Evolutionary conservation across 2,329 filamentous ascomycete genomes (phyloP).

Genomic region (Penicillium glabrum): DNA sequence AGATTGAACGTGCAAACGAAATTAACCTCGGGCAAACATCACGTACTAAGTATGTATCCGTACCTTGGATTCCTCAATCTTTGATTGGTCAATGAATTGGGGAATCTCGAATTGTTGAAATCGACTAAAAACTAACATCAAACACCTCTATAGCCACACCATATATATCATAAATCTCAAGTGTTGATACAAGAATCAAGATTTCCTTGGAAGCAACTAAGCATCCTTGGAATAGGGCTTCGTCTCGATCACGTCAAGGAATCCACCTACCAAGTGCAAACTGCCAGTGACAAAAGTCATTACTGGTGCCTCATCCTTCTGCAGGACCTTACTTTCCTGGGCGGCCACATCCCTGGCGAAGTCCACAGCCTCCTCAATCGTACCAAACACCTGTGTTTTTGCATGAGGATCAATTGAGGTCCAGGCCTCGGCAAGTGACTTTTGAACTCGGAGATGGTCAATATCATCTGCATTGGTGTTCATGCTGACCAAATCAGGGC

Average conservation of each 20-base stretch:
- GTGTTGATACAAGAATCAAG: slow-evolving; percentile 24
- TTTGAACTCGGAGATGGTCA: slow-evolving; percentile 64
- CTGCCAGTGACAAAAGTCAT: slow-evolving; percentile 78
- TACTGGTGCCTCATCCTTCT: slow-evolving; percentile 45
- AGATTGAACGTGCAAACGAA: not conserved
- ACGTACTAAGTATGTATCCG: not conserved
- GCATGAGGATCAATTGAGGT: slow-evolving; percentile 52
- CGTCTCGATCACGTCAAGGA: slow-evolving; percentile 69
- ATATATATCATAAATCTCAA: slow-evolving; percentile 15
- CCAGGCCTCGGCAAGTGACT: slow-evolving; percentile 64
- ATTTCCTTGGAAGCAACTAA: not conserved
- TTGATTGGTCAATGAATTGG: slow-evolving; percentile 4
- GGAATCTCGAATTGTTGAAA: slow-evolving; percentile 29
- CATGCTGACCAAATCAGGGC: slow-evolving; percentile 62
- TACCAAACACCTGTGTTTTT: slow-evolving; percentile 59
- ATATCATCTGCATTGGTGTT: slow-evolving; percentile 62
- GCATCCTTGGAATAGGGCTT: slow-evolving; percentile 25
- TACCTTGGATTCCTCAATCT: not conserved
- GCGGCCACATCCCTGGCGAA: slow-evolving; percentile 51
- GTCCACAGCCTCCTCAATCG: slow-evolving; percentile 68
- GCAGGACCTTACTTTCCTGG: slow-evolving; percentile 29
- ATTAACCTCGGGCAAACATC: not conserved
- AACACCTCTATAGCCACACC: slow-evolving; percentile 20
- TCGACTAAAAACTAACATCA: slow-evolving; percentile 9
- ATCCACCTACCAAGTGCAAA: slow-evolving; percentile 77